Percentiles rank a stretch among this genome's conserved stretches.
phyloP scores from a whole-genome alignment of 179 eudicot species.

The Heliamphora pulchella region DNA sequence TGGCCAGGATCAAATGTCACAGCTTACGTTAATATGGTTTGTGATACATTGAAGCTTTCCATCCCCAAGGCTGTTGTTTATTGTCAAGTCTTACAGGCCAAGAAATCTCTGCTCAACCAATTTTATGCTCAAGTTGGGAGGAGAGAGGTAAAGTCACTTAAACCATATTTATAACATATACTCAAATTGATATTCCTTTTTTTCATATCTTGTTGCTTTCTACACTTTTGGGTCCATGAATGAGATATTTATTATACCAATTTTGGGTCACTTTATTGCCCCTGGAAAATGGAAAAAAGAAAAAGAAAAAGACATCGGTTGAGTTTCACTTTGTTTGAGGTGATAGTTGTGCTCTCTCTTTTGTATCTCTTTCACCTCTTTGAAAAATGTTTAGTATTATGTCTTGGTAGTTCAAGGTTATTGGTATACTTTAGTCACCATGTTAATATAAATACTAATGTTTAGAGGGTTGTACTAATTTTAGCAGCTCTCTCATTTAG shows the following conservation, averaged over 20 bases:
- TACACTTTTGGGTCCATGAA: not conserved
- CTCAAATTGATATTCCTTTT: not conserved
- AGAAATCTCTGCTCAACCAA: constrained; percentile 63
- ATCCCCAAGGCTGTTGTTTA: constrained; percentile 95
- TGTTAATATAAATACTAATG: no score
- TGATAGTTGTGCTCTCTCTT: no score
- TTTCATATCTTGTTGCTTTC: not conserved
- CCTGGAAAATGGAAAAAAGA: no score
- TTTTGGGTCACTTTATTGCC: no score
- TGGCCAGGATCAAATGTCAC: constrained; percentile 76
- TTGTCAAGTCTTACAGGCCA: constrained; percentile 94
- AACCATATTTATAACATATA: not conserved
- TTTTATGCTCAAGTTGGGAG: constrained; percentile 86
- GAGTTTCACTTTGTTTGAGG: no score
- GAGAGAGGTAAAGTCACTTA: constrained; percentile 51
- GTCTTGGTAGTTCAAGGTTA: no score
- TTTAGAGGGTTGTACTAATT: no score
- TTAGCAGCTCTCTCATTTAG: no score
- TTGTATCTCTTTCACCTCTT: not conserved
- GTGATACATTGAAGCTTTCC: constrained; percentile 70
- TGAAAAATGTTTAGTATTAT: not conserved
- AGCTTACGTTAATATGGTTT: constrained; percentile 79
- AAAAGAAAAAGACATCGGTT: no score
- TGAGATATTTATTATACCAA: no score
- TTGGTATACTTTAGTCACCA: no score